Conservation (phyloP, 2,329 filamentous ascomycete species). For the Paramyrothecium sp. region DNA sequence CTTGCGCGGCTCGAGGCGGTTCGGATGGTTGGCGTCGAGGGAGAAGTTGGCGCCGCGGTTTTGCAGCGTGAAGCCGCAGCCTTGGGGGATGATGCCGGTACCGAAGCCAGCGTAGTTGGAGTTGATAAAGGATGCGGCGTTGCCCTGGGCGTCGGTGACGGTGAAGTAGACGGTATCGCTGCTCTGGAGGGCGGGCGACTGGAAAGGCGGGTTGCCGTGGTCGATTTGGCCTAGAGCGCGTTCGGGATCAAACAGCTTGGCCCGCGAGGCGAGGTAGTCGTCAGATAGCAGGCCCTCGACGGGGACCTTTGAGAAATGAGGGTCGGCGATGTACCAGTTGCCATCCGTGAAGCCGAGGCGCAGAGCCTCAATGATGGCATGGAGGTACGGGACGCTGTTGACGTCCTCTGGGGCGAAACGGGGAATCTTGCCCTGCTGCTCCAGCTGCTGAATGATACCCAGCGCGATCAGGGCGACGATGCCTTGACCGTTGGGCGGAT, state of each 20-base stretch:
- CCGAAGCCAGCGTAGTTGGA: constrained; percentile 91
- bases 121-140: constrained; percentile 96
- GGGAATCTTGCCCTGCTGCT: constrained; percentile 71
- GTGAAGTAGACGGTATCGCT: constrained; percentile 96
- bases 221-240: constrained; percentile 59
- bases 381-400: constrained; percentile 78
- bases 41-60: constrained; percentile 90
- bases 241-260: constrained; percentile 54
- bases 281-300: constrained; percentile 66
- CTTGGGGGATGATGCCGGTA: constrained; percentile 77
- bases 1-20: constrained; percentile 77
- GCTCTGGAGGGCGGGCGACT: constrained; percentile 73
- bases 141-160: constrained; percentile 77
- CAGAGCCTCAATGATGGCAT: constrained; percentile 83
- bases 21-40: constrained; percentile 70
- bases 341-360: constrained; percentile 89
- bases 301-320: constrained; percentile 69
- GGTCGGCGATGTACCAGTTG: constrained; percentile 87
- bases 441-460: constrained; percentile 85
- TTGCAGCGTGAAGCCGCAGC: constrained; percentile 90
- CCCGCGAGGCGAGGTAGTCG: constrained; percentile 73
- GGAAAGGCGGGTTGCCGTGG: constrained; percentile 54
- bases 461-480: constrained; percentile 93
- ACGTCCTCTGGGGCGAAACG: constrained; percentile 70
- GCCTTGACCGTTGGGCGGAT: constrained; percentile 94